These are phyloP conservation scores for Chalciporus piperatoides DNA, from an alignment of 1,284 basidiomycete genomes.

Conservation along the genomic window DNA sequence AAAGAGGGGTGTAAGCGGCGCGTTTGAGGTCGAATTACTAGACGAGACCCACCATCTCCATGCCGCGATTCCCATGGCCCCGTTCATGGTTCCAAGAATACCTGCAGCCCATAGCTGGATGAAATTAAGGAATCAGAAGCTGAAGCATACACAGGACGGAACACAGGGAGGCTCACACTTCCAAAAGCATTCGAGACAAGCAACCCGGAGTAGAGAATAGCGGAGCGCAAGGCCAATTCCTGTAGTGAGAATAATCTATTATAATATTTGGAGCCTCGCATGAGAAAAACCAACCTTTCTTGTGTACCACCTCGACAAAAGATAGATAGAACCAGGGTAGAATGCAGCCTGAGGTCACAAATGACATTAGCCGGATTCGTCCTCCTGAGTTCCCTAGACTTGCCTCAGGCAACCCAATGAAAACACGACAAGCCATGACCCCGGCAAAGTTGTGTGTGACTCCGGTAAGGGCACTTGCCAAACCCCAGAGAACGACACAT, in stretches of 20 bases:
- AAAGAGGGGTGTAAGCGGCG: neutral
- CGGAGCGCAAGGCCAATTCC: slow-evolving; percentile 67
- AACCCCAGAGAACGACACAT: slow-evolving; percentile 59
- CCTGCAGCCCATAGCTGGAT: slow-evolving; percentile 62
- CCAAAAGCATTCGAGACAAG: slow-evolving; percentile 79
- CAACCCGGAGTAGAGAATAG: slow-evolving; percentile 64
- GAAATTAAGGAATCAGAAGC: slow-evolving; percentile 1
- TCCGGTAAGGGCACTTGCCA: slow-evolving; percentile 59
- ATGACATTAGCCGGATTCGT: neutral
- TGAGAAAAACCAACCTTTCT: slow-evolving; percentile 41
- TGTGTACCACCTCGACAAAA: slow-evolving; percentile 66
- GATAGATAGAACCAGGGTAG: slow-evolving; percentile 59
- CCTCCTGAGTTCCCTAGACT: no score
- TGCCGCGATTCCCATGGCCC: slow-evolving; percentile 59
- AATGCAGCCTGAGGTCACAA: slow-evolving; percentile 46
- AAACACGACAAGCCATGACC: slow-evolving; percentile 55
- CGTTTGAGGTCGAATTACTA: neutral
- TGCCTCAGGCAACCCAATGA: slow-evolving; percentile 62
- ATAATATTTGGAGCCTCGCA: neutral
- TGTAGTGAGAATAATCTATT: slow-evolving; percentile 19
- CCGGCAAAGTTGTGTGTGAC: slow-evolving; percentile 45
- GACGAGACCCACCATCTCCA: slow-evolving; percentile 59
- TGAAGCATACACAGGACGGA: neutral
- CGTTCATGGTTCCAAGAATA: slow-evolving; percentile 67
- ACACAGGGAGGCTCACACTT: slow-evolving; percentile 41